phyloP scores from a whole-genome alignment of 345 rosid species.

The Conringia planisiliqua region DNA sequence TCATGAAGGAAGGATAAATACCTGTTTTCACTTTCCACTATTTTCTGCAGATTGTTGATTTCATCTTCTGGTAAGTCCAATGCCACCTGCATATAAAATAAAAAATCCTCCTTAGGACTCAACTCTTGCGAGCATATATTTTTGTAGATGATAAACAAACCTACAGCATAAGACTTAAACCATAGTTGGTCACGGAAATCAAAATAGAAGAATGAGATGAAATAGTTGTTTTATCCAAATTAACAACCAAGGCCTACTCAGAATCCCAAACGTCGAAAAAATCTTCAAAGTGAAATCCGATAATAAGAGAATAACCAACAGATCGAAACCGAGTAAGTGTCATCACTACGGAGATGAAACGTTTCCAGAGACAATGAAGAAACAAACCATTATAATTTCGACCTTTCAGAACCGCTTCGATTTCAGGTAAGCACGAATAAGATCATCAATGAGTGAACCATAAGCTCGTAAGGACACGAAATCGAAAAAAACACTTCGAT shows the following conservation, averaged over 20 bases:
- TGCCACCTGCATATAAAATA: slow-evolving; percentile 47
- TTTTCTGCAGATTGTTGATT: slow-evolving; percentile 42
- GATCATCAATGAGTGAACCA: background rate
- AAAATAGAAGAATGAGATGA: background rate
- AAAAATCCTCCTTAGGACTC: background rate
- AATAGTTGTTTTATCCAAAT: background rate
- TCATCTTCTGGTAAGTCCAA: slow-evolving; percentile 76
- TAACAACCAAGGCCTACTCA: background rate
- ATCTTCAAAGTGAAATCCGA: background rate
- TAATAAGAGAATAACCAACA: background rate
- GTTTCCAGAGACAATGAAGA: background rate
- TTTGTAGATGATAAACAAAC: background rate
- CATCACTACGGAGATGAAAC: background rate
- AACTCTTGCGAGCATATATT: background rate
- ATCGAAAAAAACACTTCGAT: background rate
- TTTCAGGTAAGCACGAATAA: background rate
- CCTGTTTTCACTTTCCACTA: slow-evolving; percentile 61
- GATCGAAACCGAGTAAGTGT: background rate
- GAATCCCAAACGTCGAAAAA: background rate
- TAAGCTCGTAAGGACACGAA: background rate
- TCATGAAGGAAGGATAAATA: slow-evolving; percentile 25
- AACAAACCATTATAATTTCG: background rate
- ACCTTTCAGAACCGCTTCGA: slow-evolving; percentile 4
- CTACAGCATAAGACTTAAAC: background rate
- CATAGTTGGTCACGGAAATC: background rate